Evolutionary conservation across 1,284 basidiomycete genomes (phyloP).

Genomic region (Cryptococcus sp.): DNA sequence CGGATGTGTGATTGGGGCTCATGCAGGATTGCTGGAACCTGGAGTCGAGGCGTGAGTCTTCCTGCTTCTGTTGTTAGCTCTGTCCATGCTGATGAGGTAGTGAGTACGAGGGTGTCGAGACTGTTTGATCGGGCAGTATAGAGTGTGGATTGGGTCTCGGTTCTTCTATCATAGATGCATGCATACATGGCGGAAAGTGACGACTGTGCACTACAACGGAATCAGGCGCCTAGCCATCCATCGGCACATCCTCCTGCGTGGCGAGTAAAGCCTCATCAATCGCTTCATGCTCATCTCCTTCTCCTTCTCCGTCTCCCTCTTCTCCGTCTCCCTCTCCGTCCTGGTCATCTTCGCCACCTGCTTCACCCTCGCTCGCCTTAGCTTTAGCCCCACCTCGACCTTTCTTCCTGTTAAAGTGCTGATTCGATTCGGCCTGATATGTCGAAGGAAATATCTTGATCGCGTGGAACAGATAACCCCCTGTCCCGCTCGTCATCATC

Average conservation of each 20-base stretch:
- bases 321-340: constrained; percentile 2
- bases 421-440: background rate
- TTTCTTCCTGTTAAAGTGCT: background rate
- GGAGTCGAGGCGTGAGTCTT: constrained; percentile 48
- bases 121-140: constrained; percentile 15
- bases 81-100: constrained; percentile 5
- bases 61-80: background rate
- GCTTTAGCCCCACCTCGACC: background rate
- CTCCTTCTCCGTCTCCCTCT: constrained; percentile 3
- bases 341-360: constrained; percentile 1
- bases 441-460: constrained; percentile 63
- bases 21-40: constrained; percentile 55
- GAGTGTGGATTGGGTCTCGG: too few relatives aligned
- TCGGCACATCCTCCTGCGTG: background rate
- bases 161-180: too few relatives aligned
- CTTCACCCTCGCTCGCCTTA: background rate
- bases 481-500: constrained; percentile 86
- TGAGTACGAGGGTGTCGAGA: constrained; percentile 38
- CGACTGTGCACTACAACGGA: background rate
- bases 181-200: too few relatives aligned
- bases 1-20: constrained; percentile 50
- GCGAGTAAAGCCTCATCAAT: background rate
- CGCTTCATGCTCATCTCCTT: background rate
- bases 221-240: background rate
- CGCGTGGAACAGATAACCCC: constrained; percentile 80